Conservation (phyloP, 73 alveolate species). For the Paraurostyla sp. region DNA sequence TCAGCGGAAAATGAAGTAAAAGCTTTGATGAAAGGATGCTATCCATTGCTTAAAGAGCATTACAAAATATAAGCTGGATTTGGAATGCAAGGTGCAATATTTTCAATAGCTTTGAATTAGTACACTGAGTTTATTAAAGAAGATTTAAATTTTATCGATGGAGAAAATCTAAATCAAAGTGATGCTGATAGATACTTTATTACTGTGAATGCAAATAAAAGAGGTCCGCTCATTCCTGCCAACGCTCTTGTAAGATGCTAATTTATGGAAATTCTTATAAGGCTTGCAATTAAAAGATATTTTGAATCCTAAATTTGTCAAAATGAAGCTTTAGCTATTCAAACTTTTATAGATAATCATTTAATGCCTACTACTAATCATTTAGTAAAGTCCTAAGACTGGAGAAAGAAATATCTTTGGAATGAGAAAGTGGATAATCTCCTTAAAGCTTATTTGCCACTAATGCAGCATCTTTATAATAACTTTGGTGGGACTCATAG, state of each 20-base stretch:
- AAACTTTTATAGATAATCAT: slow-evolving; percentile 32
- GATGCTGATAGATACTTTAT: slow-evolving; percentile 70
- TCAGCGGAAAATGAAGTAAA: slow-evolving; percentile 52
- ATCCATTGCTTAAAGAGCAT: slow-evolving; percentile 51
- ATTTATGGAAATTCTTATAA: slow-evolving; percentile 69
- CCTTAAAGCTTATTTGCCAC: slow-evolving; percentile 80
- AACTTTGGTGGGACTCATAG: slow-evolving; percentile 80
- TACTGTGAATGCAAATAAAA: slow-evolving; percentile 65
- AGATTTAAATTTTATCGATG: slow-evolving; percentile 37
- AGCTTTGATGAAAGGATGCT: slow-evolving; percentile 27
- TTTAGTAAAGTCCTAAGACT: slow-evolving; percentile 39
- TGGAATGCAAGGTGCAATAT: slow-evolving; percentile 34
- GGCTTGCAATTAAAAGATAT: slow-evolving; percentile 73
- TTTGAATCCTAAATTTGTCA: slow-evolving; percentile 31
- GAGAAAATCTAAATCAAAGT: background rate
- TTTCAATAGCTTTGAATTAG: slow-evolving; percentile 32
- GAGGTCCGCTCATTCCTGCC: slow-evolving; percentile 71
- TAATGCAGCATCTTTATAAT: slow-evolving; percentile 82
- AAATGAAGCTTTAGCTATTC: slow-evolving; percentile 40
- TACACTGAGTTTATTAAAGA: slow-evolving; percentile 34
- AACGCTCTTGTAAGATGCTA: slow-evolving; percentile 74
- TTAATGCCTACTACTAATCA: background rate
- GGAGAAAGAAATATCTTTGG: slow-evolving; percentile 87
- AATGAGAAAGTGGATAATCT: slow-evolving; percentile 88
- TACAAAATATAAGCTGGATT: slow-evolving; percentile 58